Evolutionary conservation across 2,329 filamentous ascomycete species (phyloP).

Genomic region (Fusarium pininemorale): DNA sequence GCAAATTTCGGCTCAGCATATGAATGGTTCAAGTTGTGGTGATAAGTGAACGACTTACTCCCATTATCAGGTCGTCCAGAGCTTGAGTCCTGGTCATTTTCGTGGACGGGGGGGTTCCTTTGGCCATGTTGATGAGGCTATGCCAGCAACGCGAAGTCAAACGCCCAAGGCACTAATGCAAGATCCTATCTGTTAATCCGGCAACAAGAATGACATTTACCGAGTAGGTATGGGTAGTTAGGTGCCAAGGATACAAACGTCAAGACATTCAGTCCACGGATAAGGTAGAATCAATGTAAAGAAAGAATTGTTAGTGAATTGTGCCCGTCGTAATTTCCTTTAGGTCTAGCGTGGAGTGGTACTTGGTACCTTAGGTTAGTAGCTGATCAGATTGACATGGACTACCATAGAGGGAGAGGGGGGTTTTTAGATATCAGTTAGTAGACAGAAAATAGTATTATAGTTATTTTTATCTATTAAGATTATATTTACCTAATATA

Average conservation of each 20-base stretch:
- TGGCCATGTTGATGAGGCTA: conserved; percentile 20
- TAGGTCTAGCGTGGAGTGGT: conserved; percentile 14
- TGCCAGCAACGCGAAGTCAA: neutral
- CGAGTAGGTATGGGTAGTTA: neutral
- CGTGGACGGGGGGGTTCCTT: conserved; percentile 10
- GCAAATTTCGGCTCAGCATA: neutral
- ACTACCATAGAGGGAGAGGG: no score
- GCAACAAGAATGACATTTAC: neutral
- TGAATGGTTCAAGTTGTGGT: neutral
- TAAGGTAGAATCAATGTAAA: neutral
- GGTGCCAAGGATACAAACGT: neutral
- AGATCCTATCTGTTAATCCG: no score
- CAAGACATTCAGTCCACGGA: neutral
- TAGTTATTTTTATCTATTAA: no score
- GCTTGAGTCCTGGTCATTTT: conserved; percentile 40
- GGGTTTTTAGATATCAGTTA: no score
- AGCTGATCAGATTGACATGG: neutral
- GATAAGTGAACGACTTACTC: conserved; percentile 52
- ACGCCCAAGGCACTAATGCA: neutral
- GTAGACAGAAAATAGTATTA: no score
- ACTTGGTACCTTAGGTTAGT: neutral
- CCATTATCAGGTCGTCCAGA: conserved; percentile 65
- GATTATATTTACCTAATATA: no score
- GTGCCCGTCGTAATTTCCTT: conserved; percentile 5
- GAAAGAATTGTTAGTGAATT: conserved; percentile 33